Base-by-base conservation (phyloP, 345 rosid species). In the Eucalyptus pauciflora region DNA sequence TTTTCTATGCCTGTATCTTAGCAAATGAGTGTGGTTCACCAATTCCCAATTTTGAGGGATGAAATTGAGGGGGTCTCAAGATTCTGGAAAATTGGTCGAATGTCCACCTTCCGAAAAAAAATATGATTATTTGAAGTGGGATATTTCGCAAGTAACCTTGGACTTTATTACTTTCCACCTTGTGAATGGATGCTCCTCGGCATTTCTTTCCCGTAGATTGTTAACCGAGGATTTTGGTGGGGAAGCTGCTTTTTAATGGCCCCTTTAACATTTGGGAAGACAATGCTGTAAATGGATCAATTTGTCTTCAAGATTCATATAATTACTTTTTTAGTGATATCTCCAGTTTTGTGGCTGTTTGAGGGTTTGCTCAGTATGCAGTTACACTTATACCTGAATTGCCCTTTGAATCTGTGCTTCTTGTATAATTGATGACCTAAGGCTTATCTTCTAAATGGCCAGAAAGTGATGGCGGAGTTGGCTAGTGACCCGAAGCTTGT, bases 401-500 rank as follows among this genome's bases (percentile, higher is more conserved):
- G 87, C 41, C 64, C 88, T 41, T 83, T 67, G 50, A 67, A 54
- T 71, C 18, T 43, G 50, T 76, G 67, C 27, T 89, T 60, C 14
- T 88, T 86, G 37, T 87, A 46, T 85, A 86, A 83, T 48, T 88
- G 83, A 86, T 90, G 89, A 86, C 50, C 87, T 48, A n/a, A 71
- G 31, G 18, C 86, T 80, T 87, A 45, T 88, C 52, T 67, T 91
- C 91, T 87, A 69, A 88, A 69, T 89, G 87, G 87, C 50, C 50
- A 98, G 99, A 96, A 95, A 94, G 94, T 98, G 83, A 50, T 95
- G 88, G 86, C 93, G 88, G 99, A 95, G 93, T 92, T 97, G 93
- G 88, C 96, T 86, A 95, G 93, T 91, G 99, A 98, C 89, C 95
- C 97, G 67, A 98, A 96, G 94, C 97, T 96, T 90, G 98, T 97